These are phyloP conservation scores for Excoecaria agallocha DNA, from an alignment of 345 rosid species.

Conservation along the genomic window DNA sequence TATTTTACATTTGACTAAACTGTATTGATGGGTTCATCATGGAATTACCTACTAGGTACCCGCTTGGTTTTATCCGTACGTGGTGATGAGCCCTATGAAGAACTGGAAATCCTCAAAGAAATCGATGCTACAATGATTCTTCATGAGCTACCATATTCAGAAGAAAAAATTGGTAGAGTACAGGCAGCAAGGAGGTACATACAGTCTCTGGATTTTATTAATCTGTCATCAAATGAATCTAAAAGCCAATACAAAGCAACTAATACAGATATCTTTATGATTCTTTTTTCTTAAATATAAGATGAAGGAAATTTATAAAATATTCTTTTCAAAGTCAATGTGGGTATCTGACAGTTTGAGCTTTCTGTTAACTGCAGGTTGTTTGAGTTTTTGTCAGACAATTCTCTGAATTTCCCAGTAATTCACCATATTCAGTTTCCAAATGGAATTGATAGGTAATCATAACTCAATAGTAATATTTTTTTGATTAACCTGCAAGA, in stretches of 20 bases:
- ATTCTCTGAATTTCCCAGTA: constrained; percentile 67
- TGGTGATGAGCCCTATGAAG: constrained; percentile 75
- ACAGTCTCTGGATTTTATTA: constrained; percentile 4
- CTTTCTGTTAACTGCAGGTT: constrained; percentile 45
- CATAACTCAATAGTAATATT: background rate
- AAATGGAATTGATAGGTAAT: constrained; percentile 65
- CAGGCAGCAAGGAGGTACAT: constrained; percentile 95
- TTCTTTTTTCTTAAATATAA: background rate
- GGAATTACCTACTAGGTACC: constrained; percentile 51
- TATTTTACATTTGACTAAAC: background rate
- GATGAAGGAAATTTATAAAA: background rate
- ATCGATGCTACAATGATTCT: constrained; percentile 77
- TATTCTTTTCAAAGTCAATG: background rate
- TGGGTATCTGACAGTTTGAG: constrained; percentile 9
- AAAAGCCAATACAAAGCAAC: background rate
- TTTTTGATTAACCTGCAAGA: constrained; percentile 8
- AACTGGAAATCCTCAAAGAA: constrained; percentile 71
- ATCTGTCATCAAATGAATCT: background rate
- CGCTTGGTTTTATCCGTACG: constrained; percentile 83
- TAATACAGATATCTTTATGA: background rate
- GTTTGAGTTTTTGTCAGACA: constrained; percentile 77
- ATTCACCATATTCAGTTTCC: constrained; percentile 91
- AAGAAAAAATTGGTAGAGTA: constrained; percentile 79
- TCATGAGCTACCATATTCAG: constrained; percentile 67
- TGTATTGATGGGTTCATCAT: constrained; percentile 6